Evolutionary conservation across 768 basidiomycete genomes (phyloP), one percentile per base, ranked within the genome.

Genomic region (Cystofilobasidium capitatum): DNA sequence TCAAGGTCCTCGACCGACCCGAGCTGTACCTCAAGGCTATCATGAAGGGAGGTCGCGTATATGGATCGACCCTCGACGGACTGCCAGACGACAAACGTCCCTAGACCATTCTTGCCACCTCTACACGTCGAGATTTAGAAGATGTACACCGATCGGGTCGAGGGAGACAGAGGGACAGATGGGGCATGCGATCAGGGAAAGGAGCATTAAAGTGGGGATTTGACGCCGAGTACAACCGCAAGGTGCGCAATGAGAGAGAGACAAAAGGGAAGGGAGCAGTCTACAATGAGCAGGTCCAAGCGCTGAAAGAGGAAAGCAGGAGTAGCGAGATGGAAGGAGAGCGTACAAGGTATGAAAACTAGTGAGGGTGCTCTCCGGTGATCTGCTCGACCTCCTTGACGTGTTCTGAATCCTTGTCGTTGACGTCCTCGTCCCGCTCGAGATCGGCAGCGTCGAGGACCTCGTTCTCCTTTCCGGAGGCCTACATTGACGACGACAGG

Each of bases 391-490:
- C 20, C 37, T 66, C 70, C 65, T 64, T 42, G 45, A 51, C 16
- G 24, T 42, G 39, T 16, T 22, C 39, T 12, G 20, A 35, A 29
- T 61, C 59, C 12, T 17, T 24, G 26, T 10, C 24, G 8, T 24
- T 44, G 1, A 17, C 39, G 13, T 71, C 72, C 31, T 70, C 70
- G n/a, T 63, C 85, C 51, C 83, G 83, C 72, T 87, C 86, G 36
- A 71, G 65, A 22, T 73, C 72, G 10, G 69, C 77, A 1, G 75
- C 74, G 71, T 77, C 76, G 39, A 76, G 69, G 65, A 91, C 88
- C 65, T 89, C 88, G 61, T 86, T 83, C 71, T 93, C 91, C 75
- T 86, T 91, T 47, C 76, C 76, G 57, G 84, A 81, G 5, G 87
- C 89, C n/a, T n/a, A n/a, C n/a, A n/a, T n/a, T n/a, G n/a, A n/a